Percentiles rank a stretch among this genome's conserved stretches.
Conservation (phyloP, 2,329 filamentous ascomycete genomes). For the Trichoderma breve region DNA sequence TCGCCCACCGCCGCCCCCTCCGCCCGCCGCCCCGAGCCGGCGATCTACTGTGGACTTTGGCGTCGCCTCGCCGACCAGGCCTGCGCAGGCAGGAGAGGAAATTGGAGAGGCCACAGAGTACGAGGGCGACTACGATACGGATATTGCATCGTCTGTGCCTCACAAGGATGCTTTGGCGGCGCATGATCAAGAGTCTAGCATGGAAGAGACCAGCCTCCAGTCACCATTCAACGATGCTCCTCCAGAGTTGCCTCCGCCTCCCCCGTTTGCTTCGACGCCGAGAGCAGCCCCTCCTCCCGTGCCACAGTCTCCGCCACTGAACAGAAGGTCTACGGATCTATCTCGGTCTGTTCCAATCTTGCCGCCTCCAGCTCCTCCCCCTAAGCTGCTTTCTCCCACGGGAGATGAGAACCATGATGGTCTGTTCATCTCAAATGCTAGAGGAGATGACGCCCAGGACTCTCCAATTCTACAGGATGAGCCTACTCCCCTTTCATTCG, state of each 20-base stretch:
- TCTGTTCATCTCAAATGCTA: slow-evolving; percentile 16
- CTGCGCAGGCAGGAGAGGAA: slow-evolving; percentile 53
- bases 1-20: slow-evolving; percentile 67
- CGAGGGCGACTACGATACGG: slow-evolving; percentile 96
- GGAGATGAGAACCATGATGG: slow-evolving; percentile 68
- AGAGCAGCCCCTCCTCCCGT: slow-evolving; percentile 63
- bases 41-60: slow-evolving; percentile 59
- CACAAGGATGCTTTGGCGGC: slow-evolving; percentile 91
- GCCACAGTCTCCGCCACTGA: slow-evolving; percentile 54
- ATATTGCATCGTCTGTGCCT: slow-evolving; percentile 89
- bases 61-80: slow-evolving; percentile 42
- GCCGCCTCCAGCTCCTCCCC: slow-evolving; percentile 38
- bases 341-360: slow-evolving; percentile 70
- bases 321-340: slow-evolving; percentile 65
- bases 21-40: slow-evolving; percentile 54
- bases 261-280: slow-evolving; percentile 54
- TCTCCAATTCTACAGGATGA: slow-evolving; percentile 41
- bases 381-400: slow-evolving; percentile 28
- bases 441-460: slow-evolving; percentile 25
- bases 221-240: slow-evolving; percentile 54
- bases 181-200: slow-evolving; percentile 72
- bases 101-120: slow-evolving; percentile 86
- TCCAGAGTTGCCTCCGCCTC: slow-evolving; percentile 52
- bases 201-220: slow-evolving; percentile 66
- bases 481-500: slow-evolving; percentile 42